Percentiles rank a stretch among this genome's conserved stretches.
Conservation (phyloP, 2,329 filamentous ascomycete species). For the Amesomyces nigricolor region DNA sequence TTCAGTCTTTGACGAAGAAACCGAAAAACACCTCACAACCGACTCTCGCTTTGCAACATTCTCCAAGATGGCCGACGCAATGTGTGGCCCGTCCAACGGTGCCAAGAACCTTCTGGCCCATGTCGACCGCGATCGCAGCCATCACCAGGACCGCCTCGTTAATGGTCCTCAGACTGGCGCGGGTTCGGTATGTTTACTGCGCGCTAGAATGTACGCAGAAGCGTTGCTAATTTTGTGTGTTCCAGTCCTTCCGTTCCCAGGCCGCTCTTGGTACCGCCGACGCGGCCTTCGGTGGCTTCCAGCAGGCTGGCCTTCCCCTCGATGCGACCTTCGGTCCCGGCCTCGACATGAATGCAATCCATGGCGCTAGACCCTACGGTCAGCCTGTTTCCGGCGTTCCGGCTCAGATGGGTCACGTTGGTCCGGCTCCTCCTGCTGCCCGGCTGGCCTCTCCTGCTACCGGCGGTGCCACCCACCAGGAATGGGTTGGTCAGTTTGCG, state of each 20-base stretch:
- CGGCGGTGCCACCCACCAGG: slow-evolving; percentile 13
- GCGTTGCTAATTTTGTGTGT: slow-evolving; percentile 6
- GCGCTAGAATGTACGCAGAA: neutral
- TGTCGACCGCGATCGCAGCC: slow-evolving; percentile 58
- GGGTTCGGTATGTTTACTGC: slow-evolving; percentile 23
- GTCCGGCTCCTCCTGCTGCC: slow-evolving; percentile 11
- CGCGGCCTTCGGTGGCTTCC: slow-evolving; percentile 22
- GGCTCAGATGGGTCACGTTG: slow-evolving; percentile 6
- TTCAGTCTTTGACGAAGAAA: neutral
- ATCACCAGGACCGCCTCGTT: slow-evolving; percentile 64
- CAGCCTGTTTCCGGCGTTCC: slow-evolving; percentile 7
- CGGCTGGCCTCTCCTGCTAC: slow-evolving; percentile 17
- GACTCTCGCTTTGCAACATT: neutral
- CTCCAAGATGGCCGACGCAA: slow-evolving; percentile 35
- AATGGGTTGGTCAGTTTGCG: slow-evolving; percentile 25
- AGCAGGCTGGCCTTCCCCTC: slow-evolving; percentile 16
- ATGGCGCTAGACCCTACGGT: neutral
- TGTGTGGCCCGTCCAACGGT: slow-evolving; percentile 71
- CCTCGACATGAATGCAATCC: slow-evolving; percentile 10
- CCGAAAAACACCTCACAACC: neutral
- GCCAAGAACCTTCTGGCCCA: slow-evolving; percentile 70
- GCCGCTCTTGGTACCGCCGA: slow-evolving; percentile 10
- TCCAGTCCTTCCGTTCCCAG: slow-evolving; percentile 25
- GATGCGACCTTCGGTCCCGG: slow-evolving; percentile 8
- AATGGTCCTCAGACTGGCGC: slow-evolving; percentile 17